Evolutionary conservation across 2,329 filamentous ascomycete species (phyloP).

Genomic region (Pseudogymnoascus sp.): DNA sequence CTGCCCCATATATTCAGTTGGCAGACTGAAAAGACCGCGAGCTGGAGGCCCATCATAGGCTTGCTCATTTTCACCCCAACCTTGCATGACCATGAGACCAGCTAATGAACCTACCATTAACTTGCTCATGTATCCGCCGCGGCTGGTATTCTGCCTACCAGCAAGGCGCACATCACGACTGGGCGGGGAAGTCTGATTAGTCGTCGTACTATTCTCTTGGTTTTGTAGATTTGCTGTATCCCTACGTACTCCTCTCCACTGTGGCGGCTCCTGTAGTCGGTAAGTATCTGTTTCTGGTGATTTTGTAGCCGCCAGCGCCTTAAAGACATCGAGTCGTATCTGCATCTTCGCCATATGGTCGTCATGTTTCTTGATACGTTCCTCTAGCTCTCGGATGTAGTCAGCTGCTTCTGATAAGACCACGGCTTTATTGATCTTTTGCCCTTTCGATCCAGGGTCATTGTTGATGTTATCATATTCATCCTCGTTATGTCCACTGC

Average conservation of each 20-base stretch:
- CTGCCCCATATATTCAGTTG: slow-evolving; percentile 49
- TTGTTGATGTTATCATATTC: not conserved
- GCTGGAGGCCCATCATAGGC: slow-evolving; percentile 51
- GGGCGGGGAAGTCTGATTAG: slow-evolving; percentile 35
- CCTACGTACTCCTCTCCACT: slow-evolving; percentile 11
- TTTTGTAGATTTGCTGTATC: slow-evolving; percentile 18
- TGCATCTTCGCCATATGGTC: slow-evolving; percentile 79
- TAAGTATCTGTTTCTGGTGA: slow-evolving; percentile 60
- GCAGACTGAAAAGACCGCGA: slow-evolving; percentile 59
- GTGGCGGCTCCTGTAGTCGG: slow-evolving; percentile 45
- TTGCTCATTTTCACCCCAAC: slow-evolving; percentile 51
- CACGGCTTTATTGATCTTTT: slow-evolving; percentile 20
- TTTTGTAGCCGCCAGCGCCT: slow-evolving; percentile 73
- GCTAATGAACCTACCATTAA: slow-evolving; percentile 90
- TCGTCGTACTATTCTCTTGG: slow-evolving; percentile 28
- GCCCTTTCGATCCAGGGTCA: not conserved
- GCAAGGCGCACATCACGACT: slow-evolving; percentile 49
- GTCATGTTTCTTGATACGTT: slow-evolving; percentile 72
- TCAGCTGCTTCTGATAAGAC: slow-evolving; percentile 91
- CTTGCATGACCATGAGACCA: slow-evolving; percentile 85
- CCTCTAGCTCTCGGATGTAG: slow-evolving; percentile 90
- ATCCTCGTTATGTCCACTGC: not conserved
- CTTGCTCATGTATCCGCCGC: slow-evolving; percentile 58
- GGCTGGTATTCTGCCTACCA: slow-evolving; percentile 50
- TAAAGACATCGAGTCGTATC: slow-evolving; percentile 64